Evolutionary conservation across 225 moss, liverwort and hornwort species (phyloP).

Genomic region (Pleurozium schreberi): DNA sequence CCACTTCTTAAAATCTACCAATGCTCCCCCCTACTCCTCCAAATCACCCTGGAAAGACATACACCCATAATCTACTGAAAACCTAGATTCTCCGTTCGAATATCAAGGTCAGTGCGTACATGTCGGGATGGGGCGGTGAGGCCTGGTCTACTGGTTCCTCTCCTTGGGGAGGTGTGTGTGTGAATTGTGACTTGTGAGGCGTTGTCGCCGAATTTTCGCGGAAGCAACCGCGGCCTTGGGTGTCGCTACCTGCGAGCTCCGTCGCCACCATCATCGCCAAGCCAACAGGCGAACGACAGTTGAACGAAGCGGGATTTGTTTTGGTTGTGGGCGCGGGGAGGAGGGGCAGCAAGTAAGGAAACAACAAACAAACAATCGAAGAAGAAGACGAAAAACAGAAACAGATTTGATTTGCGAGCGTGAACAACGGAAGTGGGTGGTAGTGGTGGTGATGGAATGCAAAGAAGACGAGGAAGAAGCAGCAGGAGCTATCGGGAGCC

Average conservation of each 20-base stretch:
- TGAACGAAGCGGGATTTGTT: background rate
- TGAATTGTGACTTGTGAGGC: background rate
- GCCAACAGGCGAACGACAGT: background rate
- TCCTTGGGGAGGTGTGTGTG: background rate
- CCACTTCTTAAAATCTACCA: background rate
- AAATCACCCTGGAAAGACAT: background rate
- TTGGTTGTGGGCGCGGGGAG: background rate
- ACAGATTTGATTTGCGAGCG: background rate
- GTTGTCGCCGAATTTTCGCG: constrained; percentile 4
- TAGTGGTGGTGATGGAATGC: background rate
- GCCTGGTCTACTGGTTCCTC: background rate
- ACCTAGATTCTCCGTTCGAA: background rate
- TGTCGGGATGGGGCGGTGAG: background rate
- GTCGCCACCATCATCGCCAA: background rate
- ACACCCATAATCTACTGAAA: background rate
- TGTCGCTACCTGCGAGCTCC: background rate
- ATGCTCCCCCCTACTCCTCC: background rate
- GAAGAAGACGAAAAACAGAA: background rate
- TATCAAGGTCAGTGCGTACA: background rate
- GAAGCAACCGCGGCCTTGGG: background rate
- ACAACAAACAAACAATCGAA: background rate
- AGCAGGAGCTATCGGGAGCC: background rate
- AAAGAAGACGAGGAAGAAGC: background rate
- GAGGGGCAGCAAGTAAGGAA: background rate
- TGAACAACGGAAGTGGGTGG: background rate